Percentiles rank a stretch among this genome's conserved stretches.
phyloP scores from a whole-genome alignment of 176 grass and related monocot genomes.

The Eragrostis curvula region DNA sequence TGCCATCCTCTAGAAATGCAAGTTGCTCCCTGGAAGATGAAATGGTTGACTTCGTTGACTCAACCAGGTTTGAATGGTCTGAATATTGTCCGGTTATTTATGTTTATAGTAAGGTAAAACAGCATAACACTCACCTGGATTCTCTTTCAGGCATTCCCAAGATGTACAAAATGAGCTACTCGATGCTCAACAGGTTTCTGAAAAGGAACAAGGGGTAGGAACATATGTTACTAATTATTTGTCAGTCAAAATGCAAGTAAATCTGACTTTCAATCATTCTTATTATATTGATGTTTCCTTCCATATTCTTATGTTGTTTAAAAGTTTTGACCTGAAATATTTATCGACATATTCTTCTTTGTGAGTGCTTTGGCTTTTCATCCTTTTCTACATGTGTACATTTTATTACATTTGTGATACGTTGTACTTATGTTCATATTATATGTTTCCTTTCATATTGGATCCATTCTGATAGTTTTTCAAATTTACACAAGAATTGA shows the following conservation, averaged over 20 bases:
- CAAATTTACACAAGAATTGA: slow-evolving; percentile 33
- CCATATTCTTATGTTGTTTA: not conserved
- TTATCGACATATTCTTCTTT: not conserved
- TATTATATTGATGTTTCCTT: slow-evolving; percentile 6
- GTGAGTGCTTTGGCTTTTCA: not conserved
- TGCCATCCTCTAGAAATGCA: slow-evolving; percentile 42
- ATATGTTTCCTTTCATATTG: slow-evolving; percentile 1
- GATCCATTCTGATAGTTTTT: not conserved
- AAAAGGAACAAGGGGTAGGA: slow-evolving; percentile 68
- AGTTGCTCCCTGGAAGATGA: slow-evolving; percentile 31
- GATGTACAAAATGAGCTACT: slow-evolving; percentile 50
- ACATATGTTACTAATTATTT: slow-evolving; percentile 20
- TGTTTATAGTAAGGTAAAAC: not conserved
- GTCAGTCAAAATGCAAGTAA: slow-evolving; percentile 4
- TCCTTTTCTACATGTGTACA: not conserved
- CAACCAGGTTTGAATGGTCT: slow-evolving; percentile 48
- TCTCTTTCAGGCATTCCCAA: slow-evolving; percentile 35
- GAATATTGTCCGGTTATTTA: slow-evolving; percentile 10
- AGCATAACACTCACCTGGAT: not conserved
- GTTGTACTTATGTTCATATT: not conserved
- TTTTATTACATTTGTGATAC: not conserved
- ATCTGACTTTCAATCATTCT: not conserved
- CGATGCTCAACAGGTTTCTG: slow-evolving; percentile 49
- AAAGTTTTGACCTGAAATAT: slow-evolving; percentile 2
- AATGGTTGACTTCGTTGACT: slow-evolving; percentile 23